Conservation (phyloP, 2,329 filamentous ascomycete species). For the Aspergillus calidoustus region DNA sequence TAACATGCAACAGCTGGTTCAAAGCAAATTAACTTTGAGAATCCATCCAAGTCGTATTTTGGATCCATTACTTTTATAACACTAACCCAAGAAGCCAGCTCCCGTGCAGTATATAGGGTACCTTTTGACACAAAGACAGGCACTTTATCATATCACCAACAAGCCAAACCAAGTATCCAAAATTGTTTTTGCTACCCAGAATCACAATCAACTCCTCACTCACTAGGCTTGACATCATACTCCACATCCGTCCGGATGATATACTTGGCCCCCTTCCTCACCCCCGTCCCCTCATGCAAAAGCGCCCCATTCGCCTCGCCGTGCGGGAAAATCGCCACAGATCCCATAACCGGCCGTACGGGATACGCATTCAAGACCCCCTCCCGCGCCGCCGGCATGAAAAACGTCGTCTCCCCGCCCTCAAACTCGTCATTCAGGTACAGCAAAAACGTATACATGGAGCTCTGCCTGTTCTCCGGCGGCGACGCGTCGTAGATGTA, state of each 20-base stretch:
- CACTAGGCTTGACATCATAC: conserved; percentile 60
- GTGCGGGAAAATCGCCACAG: conserved; percentile 71
- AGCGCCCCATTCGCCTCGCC: conserved; percentile 68
- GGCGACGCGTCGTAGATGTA: conserved; percentile 73
- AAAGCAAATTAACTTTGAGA: background rate
- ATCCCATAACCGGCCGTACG: conserved; percentile 70
- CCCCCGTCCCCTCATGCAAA: conserved; percentile 72
- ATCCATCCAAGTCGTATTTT: background rate
- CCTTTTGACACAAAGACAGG: background rate
- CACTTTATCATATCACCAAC: background rate
- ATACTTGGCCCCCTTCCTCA: conserved; percentile 69
- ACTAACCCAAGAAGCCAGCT: background rate
- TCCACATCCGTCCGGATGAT: conserved; percentile 73
- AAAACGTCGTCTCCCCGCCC: conserved; percentile 73
- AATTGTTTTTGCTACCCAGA: background rate
- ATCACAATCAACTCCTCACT: background rate
- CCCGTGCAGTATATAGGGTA: background rate
- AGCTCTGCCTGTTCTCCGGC: conserved; percentile 63
- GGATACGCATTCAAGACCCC: conserved; percentile 72
- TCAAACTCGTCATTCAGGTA: conserved; percentile 75
- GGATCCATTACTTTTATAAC: background rate
- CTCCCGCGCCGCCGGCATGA: conserved; percentile 66
- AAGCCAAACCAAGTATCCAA: background rate
- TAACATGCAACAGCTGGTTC: background rate
- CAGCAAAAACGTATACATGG: conserved; percentile 70